These are phyloP conservation scores for Echium plantagineum DNA, from an alignment of 257 asterid species.

Conservation along the genomic window DNA sequence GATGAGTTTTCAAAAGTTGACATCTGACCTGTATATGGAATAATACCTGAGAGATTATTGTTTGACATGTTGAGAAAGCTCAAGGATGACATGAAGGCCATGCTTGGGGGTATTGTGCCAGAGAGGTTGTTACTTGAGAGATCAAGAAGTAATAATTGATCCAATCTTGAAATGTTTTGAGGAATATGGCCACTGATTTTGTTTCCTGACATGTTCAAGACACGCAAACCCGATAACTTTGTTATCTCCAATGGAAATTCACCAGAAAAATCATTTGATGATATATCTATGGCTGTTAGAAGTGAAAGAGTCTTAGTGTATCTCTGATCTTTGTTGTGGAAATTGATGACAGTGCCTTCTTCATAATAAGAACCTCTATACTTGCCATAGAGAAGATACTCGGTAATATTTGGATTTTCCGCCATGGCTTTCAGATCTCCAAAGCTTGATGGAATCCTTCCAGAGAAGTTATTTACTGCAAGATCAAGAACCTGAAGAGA, in stretches of 20 bases:
- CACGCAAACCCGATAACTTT: constrained; percentile 22
- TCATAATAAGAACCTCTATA: constrained; percentile 35
- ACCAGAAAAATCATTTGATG: constrained; percentile 30
- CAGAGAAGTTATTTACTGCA: constrained; percentile 31
- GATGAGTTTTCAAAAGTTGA: constrained; percentile 27
- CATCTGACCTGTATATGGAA: constrained; percentile 38
- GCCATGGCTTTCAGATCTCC: constrained; percentile 34
- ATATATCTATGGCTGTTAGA: constrained; percentile 36
- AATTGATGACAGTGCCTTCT: constrained; percentile 29
- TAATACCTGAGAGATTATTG: constrained; percentile 35
- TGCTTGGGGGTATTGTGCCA: constrained; percentile 33
- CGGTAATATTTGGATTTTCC: constrained; percentile 14
- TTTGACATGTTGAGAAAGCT: constrained; percentile 31
- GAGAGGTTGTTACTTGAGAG: constrained; percentile 37
- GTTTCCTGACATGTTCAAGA: constrained; percentile 41
- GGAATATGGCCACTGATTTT: constrained; percentile 38
- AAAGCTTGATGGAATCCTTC: constrained; percentile 23
- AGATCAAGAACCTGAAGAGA: constrained; percentile 44
- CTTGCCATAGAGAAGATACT: constrained; percentile 28
- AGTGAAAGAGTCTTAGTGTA: constrained; percentile 46
- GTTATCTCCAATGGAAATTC: constrained; percentile 32
- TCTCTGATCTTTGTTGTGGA: constrained; percentile 27
- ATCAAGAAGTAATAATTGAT: constrained; percentile 31
- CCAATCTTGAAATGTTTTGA: constrained; percentile 27
- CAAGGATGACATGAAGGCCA: constrained; percentile 27